A percentile compares a stretch with the other conserved stretches of the same genome.
phyloP scores from a whole-genome alignment of 169 alveolate species.

The Amoebophrya sp. region DNA sequence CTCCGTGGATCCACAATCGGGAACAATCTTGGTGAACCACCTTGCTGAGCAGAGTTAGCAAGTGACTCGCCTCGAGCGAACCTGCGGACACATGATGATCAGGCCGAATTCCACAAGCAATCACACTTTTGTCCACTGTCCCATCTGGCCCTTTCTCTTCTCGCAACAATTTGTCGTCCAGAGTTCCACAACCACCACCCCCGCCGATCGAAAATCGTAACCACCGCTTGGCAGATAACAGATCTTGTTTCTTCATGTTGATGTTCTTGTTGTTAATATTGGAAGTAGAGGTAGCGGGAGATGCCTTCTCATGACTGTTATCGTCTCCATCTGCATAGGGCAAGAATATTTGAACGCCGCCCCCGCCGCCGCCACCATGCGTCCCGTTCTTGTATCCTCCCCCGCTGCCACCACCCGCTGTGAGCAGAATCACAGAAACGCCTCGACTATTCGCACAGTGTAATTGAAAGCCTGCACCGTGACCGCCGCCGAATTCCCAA shows the following conservation, averaged over 20 bases:
- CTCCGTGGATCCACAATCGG: neutral
- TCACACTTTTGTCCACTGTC: neutral
- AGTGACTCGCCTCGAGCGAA: neutral
- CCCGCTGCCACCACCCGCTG: neutral
- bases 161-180: neutral
- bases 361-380: neutral
- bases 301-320: no score
- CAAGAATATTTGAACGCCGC: neutral
- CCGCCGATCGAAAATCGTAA: neutral
- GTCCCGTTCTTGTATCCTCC: neutral
- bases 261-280: no score
- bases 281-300: no score
- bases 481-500: neutral
- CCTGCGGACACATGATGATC: neutral
- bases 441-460: neutral
- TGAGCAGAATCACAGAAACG: neutral
- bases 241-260: no score
- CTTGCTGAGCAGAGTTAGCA: no score
- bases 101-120: neutral
- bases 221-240: neutral
- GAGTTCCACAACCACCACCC: neutral
- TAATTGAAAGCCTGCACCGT: neutral
- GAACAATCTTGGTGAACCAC: neutral
- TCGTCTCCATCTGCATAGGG: no score
- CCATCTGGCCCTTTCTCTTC: neutral